Percentiles rank a stretch among this genome's conserved stretches.
Conservation (phyloP, 805 yeast species). For the Komagataella pseudopastoris region DNA sequence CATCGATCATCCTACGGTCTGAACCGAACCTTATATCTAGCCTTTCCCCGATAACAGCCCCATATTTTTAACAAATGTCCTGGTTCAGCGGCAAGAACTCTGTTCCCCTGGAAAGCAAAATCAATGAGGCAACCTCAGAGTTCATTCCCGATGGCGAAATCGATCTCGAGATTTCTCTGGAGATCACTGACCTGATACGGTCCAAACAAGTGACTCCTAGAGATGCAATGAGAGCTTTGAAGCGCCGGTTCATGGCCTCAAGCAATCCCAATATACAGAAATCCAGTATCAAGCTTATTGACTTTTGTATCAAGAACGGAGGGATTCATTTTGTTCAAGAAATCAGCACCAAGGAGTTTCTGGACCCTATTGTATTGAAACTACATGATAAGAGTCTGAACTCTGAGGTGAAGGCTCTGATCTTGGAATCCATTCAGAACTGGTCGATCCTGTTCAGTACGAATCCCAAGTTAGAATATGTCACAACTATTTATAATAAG, state of each 20-base stretch:
- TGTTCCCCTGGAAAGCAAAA: slow-evolving; percentile 41
- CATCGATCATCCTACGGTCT: background rate
- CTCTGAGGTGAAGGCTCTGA: slow-evolving; percentile 41
- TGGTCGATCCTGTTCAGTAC: slow-evolving; percentile 68
- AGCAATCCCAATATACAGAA: slow-evolving; percentile 72
- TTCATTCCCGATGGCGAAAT: slow-evolving; percentile 86
- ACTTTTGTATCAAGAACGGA: slow-evolving; percentile 84
- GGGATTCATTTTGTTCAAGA: slow-evolving; percentile 77
- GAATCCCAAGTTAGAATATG: slow-evolving; percentile 52
- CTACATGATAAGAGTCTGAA: slow-evolving; percentile 19
- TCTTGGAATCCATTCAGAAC: slow-evolving; percentile 54
- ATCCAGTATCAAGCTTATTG: slow-evolving; percentile 64
- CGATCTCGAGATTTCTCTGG: slow-evolving; percentile 59
- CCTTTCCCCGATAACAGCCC: background rate
- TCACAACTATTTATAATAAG: slow-evolving; percentile 44
- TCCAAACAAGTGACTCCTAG: slow-evolving; percentile 67
- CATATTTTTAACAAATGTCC: slow-evolving; percentile 21
- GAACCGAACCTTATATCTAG: background rate
- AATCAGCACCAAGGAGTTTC: slow-evolving; percentile 71
- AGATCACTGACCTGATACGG: slow-evolving; percentile 77
- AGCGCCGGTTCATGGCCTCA: slow-evolving; percentile 51
- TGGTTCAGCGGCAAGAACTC: slow-evolving; percentile 31
- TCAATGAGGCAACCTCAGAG: slow-evolving; percentile 74
- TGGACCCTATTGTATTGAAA: slow-evolving; percentile 56
- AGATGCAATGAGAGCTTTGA: slow-evolving; percentile 76